These are phyloP conservation scores for Penicillium sp. DNA, from an alignment of 2,329 filamentous ascomycete genomes.

Conservation along the genomic window DNA sequence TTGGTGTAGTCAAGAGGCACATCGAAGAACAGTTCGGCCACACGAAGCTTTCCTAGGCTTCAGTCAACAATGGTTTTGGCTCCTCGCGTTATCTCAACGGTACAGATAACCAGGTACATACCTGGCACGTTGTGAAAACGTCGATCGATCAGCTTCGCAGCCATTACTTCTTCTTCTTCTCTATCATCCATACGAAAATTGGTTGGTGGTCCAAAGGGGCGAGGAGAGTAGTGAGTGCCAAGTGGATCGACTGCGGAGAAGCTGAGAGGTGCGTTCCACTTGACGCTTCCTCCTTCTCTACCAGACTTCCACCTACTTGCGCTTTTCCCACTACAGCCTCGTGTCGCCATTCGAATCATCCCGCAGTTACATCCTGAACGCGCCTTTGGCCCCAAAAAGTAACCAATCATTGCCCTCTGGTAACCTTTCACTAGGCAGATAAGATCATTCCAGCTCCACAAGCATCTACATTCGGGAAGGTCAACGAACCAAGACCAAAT, in stretches of 20 bases:
- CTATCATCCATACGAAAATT: not conserved
- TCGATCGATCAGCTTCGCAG: constrained; percentile 42
- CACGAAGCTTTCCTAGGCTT: constrained; percentile 66
- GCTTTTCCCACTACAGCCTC: not conserved
- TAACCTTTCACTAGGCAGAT: not conserved
- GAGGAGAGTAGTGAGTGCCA: constrained; percentile 5
- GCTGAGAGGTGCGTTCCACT: not conserved
- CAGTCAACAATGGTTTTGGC: constrained; percentile 3
- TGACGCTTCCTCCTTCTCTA: not conserved
- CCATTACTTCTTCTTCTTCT: constrained; percentile 8
- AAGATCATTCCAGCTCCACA: not conserved
- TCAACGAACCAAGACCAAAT: constrained; percentile 16
- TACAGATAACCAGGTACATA: constrained; percentile 15
- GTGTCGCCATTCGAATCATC: not conserved
- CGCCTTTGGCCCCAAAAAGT: not conserved
- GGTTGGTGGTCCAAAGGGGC: not conserved
- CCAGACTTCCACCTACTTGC: not conserved
- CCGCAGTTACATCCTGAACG: not conserved
- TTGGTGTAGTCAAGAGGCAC: constrained; percentile 78
- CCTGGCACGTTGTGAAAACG: constrained; percentile 42
- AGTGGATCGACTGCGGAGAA: constrained; percentile 17
- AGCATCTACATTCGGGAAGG: constrained; percentile 14
- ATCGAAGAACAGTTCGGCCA: constrained; percentile 83
- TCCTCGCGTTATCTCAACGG: too few relatives aligned
- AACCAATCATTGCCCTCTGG: not conserved